Conservation (phyloP, 257 asterid genomes). For the Leptodermis oblonga region DNA sequence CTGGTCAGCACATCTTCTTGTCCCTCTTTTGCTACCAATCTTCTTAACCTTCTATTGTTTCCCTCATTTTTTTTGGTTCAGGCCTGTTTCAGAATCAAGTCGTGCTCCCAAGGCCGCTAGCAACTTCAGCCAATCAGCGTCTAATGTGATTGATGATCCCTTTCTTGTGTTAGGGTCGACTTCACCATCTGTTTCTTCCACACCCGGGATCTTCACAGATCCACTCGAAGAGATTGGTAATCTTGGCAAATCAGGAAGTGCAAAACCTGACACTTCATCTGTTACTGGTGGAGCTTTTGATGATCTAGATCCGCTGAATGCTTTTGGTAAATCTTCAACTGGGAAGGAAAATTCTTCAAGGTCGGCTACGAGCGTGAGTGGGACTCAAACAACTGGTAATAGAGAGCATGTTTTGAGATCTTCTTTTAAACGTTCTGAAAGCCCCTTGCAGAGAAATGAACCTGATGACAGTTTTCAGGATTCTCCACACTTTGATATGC, state of each 20-base stretch:
- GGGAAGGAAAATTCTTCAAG: constrained; percentile 54
- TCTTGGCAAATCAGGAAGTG: constrained; percentile 56
- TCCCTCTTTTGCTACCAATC: neutral
- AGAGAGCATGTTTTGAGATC: constrained; percentile 48
- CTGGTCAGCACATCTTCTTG: neutral
- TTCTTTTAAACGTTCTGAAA: constrained; percentile 55
- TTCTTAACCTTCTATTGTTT: constrained; percentile 6
- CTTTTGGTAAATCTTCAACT: constrained; percentile 47
- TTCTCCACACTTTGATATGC: constrained; percentile 70
- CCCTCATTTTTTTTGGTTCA: constrained; percentile 36
- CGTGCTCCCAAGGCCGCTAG: constrained; percentile 52
- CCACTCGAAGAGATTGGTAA: constrained; percentile 67
- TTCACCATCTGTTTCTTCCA: constrained; percentile 46
- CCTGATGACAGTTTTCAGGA: constrained; percentile 54
- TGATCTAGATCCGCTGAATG: constrained; percentile 70
- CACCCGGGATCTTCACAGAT: constrained; percentile 49
- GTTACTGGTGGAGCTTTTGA: constrained; percentile 64
- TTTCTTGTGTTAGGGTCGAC: constrained; percentile 66
- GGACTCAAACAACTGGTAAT: constrained; percentile 38
- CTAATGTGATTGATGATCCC: constrained; percentile 56
- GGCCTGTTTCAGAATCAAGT: constrained; percentile 63
- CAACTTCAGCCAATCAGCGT: constrained; percentile 38
- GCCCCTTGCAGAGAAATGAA: constrained; percentile 41
- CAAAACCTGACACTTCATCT: constrained; percentile 49
- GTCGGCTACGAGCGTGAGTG: constrained; percentile 27